A percentile compares a stretch with the other conserved stretches of the same genome.
Conservation (phyloP, 306 rosid genomes). For the Malus orientalis region DNA sequence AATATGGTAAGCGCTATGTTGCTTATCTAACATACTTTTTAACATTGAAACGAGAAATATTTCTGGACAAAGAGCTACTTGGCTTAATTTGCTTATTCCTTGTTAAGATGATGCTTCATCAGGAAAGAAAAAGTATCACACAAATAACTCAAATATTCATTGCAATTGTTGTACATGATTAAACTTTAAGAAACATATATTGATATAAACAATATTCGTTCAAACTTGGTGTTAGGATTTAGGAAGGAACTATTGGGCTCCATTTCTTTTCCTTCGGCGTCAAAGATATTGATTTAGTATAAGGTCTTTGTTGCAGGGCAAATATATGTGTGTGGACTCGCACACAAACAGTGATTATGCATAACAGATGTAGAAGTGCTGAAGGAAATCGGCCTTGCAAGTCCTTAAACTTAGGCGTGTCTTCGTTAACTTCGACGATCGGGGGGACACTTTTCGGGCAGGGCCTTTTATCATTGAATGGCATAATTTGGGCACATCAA, state of each 20-base stretch:
- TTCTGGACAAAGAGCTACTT: too few species aligned
- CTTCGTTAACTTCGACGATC: conserved; percentile 11
- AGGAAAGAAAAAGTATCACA: too few species aligned
- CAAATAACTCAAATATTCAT: too few species aligned
- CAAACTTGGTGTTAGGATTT: too few species aligned
- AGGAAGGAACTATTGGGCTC: too few species aligned
- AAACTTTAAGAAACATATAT: too few species aligned
- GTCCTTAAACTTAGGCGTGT: conserved; percentile 19
- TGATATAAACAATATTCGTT: too few species aligned
- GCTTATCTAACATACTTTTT: neutral
- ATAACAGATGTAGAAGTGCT: conserved; percentile 20
- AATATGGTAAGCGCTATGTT: conserved; percentile 34
- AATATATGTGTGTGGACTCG: conserved; percentile 15
- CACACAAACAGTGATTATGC: conserved; percentile 16
- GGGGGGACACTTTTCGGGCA: conserved; percentile 32
- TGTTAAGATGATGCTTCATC: too few species aligned
- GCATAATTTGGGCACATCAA: conserved; percentile 34
- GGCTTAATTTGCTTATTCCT: too few species aligned
- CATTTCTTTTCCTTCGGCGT: neutral
- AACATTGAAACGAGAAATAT: too few species aligned
- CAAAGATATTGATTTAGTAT: neutral
- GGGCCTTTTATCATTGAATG: conserved; percentile 28
- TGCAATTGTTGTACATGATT: too few species aligned
- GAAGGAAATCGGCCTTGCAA: conserved; percentile 27
- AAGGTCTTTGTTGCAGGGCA: conserved; percentile 12